phyloP scores from a whole-genome alignment of 108 stramenopile species.

The Cylindrotheca fusiformis region DNA sequence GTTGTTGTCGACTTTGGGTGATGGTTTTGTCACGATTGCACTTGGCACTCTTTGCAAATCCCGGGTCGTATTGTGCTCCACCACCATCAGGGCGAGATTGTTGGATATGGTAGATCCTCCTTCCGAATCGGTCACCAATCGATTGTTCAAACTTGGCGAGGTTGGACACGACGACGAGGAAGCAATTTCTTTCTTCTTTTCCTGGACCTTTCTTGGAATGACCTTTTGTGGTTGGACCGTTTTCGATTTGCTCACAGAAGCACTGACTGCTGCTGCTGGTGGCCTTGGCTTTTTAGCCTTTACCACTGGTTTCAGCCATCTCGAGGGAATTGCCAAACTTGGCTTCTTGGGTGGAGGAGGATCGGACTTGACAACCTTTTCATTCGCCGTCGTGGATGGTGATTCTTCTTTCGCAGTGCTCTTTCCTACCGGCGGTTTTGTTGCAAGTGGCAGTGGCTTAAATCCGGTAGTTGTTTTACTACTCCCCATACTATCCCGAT shows the following conservation, averaged over 20 bases:
- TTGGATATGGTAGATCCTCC: slow-evolving; percentile 29
- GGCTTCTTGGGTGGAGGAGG: slow-evolving; percentile 3
- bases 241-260: neutral
- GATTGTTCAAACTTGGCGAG: slow-evolving; percentile 10
- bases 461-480: neutral
- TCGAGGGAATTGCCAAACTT: slow-evolving; percentile 20
- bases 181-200: neutral
- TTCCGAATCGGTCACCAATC: slow-evolving; percentile 34
- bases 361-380: no score
- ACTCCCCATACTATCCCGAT: no score
- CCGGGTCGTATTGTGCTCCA: neutral
- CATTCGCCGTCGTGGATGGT: no score
- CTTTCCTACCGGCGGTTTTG: neutral
- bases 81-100: neutral
- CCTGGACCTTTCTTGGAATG: neutral
- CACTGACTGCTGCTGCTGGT: no score
- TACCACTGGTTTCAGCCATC: slow-evolving; percentile 24
- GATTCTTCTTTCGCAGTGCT: no score
- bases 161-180: slow-evolving; percentile 1
- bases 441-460: neutral
- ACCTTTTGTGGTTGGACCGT: neutral
- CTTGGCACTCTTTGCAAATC: slow-evolving; percentile 7
- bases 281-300: slow-evolving; percentile 8
- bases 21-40: slow-evolving; percentile 23
- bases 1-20: neutral